phyloP scores from a whole-genome alignment of 1,284 basidiomycete species.

The Acaromyces ingoldii region DNA sequence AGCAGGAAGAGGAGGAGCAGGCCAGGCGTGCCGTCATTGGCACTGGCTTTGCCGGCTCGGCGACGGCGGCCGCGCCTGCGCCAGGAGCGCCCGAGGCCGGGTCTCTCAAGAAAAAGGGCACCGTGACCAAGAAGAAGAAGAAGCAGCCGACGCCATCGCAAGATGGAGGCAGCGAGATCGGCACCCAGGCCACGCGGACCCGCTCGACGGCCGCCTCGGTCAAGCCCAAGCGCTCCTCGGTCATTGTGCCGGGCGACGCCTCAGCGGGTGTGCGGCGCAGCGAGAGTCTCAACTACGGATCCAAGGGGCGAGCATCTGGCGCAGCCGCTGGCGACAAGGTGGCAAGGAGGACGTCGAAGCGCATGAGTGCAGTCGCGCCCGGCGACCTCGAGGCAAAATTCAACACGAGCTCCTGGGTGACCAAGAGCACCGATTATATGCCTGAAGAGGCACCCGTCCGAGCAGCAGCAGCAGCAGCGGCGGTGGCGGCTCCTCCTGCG shows the following conservation, averaged over 20 bases:
- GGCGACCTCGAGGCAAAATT: slow-evolving; percentile 11
- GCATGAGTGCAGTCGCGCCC: slow-evolving; percentile 15
- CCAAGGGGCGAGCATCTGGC: not conserved
- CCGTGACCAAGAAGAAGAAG: slow-evolving; percentile 28
- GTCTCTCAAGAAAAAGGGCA: not conserved
- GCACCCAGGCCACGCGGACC: slow-evolving; percentile 34
- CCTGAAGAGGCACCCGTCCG: not conserved
- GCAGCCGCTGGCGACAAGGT: slow-evolving; percentile 12
- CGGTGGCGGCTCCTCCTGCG: not conserved
- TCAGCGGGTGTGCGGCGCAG: slow-evolving; percentile 16
- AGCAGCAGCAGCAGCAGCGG: not conserved
- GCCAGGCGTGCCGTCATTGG: slow-evolving; percentile 37
- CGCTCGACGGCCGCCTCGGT: slow-evolving; percentile 8
- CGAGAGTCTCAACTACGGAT: not conserved
- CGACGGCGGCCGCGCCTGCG: not conserved
- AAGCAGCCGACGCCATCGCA: slow-evolving; percentile 22
- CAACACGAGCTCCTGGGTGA: slow-evolving; percentile 16
- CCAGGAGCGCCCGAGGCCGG: not conserved
- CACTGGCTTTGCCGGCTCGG: slow-evolving; percentile 21
- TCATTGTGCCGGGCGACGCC: slow-evolving; percentile 27
- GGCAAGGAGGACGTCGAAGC: slow-evolving; percentile 29
- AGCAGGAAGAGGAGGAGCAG: slow-evolving; percentile 19
- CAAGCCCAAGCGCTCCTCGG: slow-evolving; percentile 1
- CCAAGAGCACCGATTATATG: slow-evolving; percentile 1
- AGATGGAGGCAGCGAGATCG: slow-evolving; percentile 39